Percentiles rank a stretch among this genome's conserved stretches.
These are phyloP conservation scores for Cystofilobasidium ferigula DNA, from an alignment of 768 basidiomycete genomes.

Conservation along the genomic window DNA sequence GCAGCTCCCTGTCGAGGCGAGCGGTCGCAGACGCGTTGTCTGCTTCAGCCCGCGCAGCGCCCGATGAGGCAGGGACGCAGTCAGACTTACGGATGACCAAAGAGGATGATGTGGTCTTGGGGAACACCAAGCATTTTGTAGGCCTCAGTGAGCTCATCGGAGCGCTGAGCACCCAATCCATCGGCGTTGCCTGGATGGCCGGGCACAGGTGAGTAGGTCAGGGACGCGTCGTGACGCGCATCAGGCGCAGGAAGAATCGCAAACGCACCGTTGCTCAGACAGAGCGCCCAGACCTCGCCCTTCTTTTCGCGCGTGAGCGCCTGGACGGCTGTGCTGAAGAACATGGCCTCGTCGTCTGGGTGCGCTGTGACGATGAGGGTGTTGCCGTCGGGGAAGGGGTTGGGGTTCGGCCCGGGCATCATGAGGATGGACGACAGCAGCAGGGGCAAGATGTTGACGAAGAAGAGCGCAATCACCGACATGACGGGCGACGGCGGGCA, in stretches of 20 bases:
- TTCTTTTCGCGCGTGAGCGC: slow-evolving; percentile 41
- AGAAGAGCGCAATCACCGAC: not conserved
- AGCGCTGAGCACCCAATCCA: slow-evolving; percentile 55
- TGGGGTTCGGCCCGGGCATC: not conserved
- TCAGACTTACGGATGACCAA: slow-evolving; percentile 66
- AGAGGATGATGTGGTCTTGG: slow-evolving; percentile 46
- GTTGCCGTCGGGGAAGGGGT: slow-evolving; percentile 1
- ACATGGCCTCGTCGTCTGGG: slow-evolving; percentile 89
- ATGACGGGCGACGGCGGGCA: not conserved
- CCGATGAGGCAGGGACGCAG: not conserved
- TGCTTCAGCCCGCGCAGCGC: not conserved
- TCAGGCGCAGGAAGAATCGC: not conserved
- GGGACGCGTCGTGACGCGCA: not conserved
- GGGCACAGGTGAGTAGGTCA: too few species aligned
- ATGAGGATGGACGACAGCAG: slow-evolving; percentile 1
- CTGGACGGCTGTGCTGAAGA: slow-evolving; percentile 76
- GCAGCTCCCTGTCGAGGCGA: slow-evolving; percentile 46
- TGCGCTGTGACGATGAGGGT: slow-evolving; percentile 53
- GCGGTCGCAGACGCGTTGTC: slow-evolving; percentile 1
- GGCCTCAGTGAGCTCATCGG: slow-evolving; percentile 52
- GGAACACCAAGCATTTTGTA: slow-evolving; percentile 59
- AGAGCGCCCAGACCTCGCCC: slow-evolving; percentile 51
- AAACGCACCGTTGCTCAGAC: slow-evolving; percentile 53
- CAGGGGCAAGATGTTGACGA: not conserved
- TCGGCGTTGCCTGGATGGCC: slow-evolving; percentile 68